These are phyloP conservation scores for Arachnomyces sp. DNA, from an alignment of 2,329 filamentous ascomycete species.

Conservation along the genomic window DNA sequence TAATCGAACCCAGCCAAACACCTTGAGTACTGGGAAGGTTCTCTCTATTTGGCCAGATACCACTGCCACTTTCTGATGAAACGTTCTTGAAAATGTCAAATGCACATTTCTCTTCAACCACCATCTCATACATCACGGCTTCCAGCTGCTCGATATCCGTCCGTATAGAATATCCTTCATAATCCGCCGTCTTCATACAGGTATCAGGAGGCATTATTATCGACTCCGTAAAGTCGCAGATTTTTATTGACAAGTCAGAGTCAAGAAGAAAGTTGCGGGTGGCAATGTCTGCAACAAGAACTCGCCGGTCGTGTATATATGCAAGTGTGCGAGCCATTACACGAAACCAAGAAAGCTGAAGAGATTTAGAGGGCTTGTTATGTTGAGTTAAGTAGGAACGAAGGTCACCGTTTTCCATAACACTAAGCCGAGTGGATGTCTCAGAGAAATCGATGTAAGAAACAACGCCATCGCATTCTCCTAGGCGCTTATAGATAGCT, in stretches of 20 bases:
- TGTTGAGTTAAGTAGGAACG: conserved; percentile 14
- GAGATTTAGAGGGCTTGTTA: conserved; percentile 11
- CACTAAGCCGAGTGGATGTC: conserved; percentile 9
- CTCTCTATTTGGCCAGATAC: conserved; percentile 16
- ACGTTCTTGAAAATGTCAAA: conserved; percentile 19
- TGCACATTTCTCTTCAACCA: conserved; percentile 16
- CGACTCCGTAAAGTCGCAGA: conserved; percentile 18
- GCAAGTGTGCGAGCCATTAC: conserved; percentile 19
- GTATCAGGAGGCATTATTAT: conserved; percentile 12
- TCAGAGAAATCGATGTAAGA: background rate
- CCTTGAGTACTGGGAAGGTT: conserved; percentile 17
- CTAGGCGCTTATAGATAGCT: conserved; percentile 5
- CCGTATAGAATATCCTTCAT: conserved; percentile 20
- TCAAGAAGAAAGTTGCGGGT: conserved; percentile 23
- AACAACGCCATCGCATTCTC: conserved; percentile 7
- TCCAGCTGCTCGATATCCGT: conserved; percentile 26
- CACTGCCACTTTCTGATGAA: conserved; percentile 7
- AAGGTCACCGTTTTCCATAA: conserved; percentile 22
- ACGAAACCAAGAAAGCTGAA: conserved; percentile 19
- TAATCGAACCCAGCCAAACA: conserved; percentile 21
- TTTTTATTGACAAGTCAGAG: conserved; percentile 13
- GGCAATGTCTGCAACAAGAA: conserved; percentile 24
- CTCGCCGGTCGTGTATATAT: conserved; percentile 19
- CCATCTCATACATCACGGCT: conserved; percentile 24
- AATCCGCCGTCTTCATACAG: conserved; percentile 20